Evolutionary conservation across 305 asterid genomes (phyloP).

Genomic region (Striga hermonthica): DNA sequence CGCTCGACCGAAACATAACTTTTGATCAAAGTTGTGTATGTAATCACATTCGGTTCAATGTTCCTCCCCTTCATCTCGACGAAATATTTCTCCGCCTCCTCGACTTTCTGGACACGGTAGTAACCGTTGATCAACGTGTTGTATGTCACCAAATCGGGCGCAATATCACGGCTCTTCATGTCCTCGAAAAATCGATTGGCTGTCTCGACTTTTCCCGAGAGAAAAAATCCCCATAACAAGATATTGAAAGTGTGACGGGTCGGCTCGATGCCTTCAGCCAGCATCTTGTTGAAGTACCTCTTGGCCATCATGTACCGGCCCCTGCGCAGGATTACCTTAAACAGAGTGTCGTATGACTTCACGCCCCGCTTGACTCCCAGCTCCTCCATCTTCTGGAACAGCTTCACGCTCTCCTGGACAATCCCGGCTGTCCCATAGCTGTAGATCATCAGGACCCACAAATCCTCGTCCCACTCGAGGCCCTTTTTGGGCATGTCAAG

Average conservation of each 20-base stretch:
- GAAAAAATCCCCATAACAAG: constrained; percentile 82
- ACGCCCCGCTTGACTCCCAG: constrained; percentile 65
- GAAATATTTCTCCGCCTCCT: constrained; percentile 77
- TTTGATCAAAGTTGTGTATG: constrained; percentile 73
- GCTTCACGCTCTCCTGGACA: constrained; percentile 88
- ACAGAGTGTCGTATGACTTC: constrained; percentile 61
- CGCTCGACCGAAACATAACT: constrained; percentile 61
- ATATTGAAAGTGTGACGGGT: constrained; percentile 68
- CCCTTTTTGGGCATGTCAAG: constrained; percentile 83
- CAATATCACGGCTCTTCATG: constrained; percentile 66
- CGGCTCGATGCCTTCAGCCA: constrained; percentile 71
- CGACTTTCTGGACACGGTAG: constrained; percentile 55
- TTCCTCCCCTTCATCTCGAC: constrained; percentile 80
- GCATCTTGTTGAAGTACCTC: constrained; percentile 79
- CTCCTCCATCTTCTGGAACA: constrained; percentile 78
- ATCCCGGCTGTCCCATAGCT: constrained; percentile 80
- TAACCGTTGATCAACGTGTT: constrained; percentile 76
- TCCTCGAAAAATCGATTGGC: constrained; percentile 78
- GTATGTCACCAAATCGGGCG: constrained; percentile 67
- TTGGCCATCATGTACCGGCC: constrained; percentile 88
- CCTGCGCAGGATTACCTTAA: constrained; percentile 66
- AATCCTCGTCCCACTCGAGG: constrained; percentile 86
- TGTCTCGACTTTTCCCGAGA: constrained; percentile 54
- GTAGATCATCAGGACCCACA: constrained; percentile 75
- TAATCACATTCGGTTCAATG: constrained; percentile 62